Conservation (phyloP, 805 yeast species). For the Yarrowia porcina region DNA sequence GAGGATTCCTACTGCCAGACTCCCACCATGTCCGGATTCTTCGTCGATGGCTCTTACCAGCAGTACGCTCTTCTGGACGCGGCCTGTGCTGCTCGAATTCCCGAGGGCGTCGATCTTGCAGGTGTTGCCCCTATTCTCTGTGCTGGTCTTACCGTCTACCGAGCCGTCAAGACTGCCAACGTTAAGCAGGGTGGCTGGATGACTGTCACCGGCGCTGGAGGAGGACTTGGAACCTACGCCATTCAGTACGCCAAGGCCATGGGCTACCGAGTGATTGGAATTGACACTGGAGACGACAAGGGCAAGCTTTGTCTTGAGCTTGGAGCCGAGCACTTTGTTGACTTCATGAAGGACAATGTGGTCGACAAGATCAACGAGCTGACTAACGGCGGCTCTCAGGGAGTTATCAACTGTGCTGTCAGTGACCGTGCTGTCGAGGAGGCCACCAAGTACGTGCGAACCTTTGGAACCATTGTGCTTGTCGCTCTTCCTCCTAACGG, state of each 20-base stretch:
- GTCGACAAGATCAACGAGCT: slow-evolving; percentile 51
- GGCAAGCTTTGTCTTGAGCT: slow-evolving; percentile 49
- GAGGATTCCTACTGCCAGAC: slow-evolving; percentile 67
- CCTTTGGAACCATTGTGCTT: slow-evolving; percentile 65
- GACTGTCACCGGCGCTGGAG: slow-evolving; percentile 74
- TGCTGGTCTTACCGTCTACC: slow-evolving; percentile 90
- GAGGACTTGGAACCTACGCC: slow-evolving; percentile 74
- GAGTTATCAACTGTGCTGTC: slow-evolving; percentile 71
- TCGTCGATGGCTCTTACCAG: slow-evolving; percentile 88
- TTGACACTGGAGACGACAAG: slow-evolving; percentile 69
- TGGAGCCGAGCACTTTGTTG: slow-evolving; percentile 65
- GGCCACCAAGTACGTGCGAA: slow-evolving; percentile 58
- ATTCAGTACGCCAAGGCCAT: slow-evolving; percentile 72
- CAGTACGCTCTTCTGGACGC: slow-evolving; percentile 88
- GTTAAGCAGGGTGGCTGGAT: slow-evolving; percentile 71
- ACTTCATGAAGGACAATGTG: slow-evolving; percentile 52
- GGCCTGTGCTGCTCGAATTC: slow-evolving; percentile 77
- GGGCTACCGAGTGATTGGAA: slow-evolving; percentile 69
- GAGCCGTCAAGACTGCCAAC: slow-evolving; percentile 78
- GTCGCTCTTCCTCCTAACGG: slow-evolving; percentile 83
- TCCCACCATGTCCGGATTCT: slow-evolving; percentile 77
- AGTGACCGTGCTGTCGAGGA: slow-evolving; percentile 63
- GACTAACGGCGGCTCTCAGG: slow-evolving; percentile 75
- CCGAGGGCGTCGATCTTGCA: slow-evolving; percentile 70
- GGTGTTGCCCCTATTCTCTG: slow-evolving; percentile 77